Evolutionary conservation across 2,329 filamentous ascomycete species (phyloP), one percentile per base, ranked within the genome.

Genomic region (Onygenales sp.): DNA sequence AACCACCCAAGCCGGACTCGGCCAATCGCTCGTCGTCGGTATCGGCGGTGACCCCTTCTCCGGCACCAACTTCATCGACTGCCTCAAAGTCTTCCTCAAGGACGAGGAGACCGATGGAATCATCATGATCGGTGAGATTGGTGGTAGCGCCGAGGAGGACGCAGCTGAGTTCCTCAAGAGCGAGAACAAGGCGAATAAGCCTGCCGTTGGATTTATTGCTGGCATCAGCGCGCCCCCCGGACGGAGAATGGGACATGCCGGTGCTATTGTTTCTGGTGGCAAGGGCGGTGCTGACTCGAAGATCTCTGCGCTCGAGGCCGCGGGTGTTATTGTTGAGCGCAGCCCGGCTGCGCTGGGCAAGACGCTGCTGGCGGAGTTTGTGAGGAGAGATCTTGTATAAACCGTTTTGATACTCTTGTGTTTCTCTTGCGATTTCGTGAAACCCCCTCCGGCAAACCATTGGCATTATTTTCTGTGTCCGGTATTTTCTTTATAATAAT

Each of bases 61-160:
- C 67, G 93, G 93, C 65, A 97, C 93, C 75, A 97, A 95, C 83
- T 98, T 97, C 80, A 97, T 98, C 76, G 93, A 98, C 82, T 96
- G 92, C 81, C 81, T 98, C 65, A 87, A 89, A 70, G 89, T 97
- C 70, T 98, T 98, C 84, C 83, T 95, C 65, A 80, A 94, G 73
- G 93, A 98, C 73, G 81, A 86, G 72, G 89, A 95, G 78, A 98
- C 93, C 41, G 93, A 98, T 71, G 93, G 93, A 70, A 96, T 98
- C 77, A 96, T 98, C 78, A 96, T 98, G 93, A 97, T 98, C 72
- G 93, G 93, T 70, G 93, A 97, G 79, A 97, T 98, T 71, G 93
- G 93, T 75, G 93, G 93, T 59, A 89, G 87, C 57, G 93, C 93
- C 56, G 93, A 98, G 79, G 93, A 98, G 78, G 93, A 98, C 66